phyloP scores from a whole-genome alignment of 176 grass and related monocot species.

The Carex cristatella region DNA sequence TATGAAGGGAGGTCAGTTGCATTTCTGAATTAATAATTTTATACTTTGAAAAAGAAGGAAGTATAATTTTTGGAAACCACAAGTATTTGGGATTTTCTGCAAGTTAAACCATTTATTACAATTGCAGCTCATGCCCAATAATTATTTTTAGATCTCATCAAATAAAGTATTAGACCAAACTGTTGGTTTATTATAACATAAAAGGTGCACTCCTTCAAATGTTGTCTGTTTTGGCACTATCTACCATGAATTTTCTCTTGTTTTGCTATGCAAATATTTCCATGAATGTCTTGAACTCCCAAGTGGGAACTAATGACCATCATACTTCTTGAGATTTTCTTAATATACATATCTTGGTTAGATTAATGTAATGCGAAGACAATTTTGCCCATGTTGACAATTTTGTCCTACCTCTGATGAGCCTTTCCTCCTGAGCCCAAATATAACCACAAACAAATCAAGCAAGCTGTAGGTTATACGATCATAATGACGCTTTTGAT shows the following conservation, averaged over 20 bases:
- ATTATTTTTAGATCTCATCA: not conserved
- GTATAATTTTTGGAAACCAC: not conserved
- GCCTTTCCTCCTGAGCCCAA: not conserved
- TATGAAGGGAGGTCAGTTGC: conserved; percentile 74
- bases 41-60: conserved; percentile 9
- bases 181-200: not conserved
- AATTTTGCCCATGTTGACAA: not conserved
- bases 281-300: not conserved
- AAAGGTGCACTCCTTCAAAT: not conserved
- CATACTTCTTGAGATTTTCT: not conserved
- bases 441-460: not conserved
- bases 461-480: not conserved
- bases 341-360: not conserved
- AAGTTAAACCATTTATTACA: not conserved
- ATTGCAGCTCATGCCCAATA: not conserved
- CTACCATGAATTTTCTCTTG: not conserved
- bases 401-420: not conserved
- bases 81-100: not conserved
- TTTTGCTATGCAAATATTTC: not conserved
- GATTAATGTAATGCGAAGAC: not conserved
- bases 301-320: not conserved
- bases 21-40: conserved; percentile 2
- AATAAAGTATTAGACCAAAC: not conserved
- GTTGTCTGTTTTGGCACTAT: not conserved
- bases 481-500: not conserved